Conservation (phyloP, 2,329 filamentous ascomycete species). For the Colletotrichum tamarilloi region DNA sequence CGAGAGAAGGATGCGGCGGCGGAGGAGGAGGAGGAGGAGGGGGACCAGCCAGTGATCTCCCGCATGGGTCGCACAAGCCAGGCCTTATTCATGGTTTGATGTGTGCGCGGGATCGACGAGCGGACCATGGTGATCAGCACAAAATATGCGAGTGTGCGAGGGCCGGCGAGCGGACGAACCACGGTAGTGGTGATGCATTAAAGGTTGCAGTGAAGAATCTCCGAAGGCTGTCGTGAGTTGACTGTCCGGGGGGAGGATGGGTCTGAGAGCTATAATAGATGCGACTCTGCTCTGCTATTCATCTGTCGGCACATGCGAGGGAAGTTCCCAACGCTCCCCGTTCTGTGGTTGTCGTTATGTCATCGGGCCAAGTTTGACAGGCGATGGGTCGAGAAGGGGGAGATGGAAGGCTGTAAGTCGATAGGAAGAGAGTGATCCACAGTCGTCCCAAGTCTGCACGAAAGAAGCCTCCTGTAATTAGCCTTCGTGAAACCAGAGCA, state of each 20-base stretch:
- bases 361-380: not conserved
- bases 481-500: constrained; percentile 29
- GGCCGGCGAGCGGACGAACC: not conserved
- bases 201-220: constrained; percentile 5
- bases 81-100: constrained; percentile 31
- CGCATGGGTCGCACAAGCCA: constrained; percentile 34
- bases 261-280: not conserved
- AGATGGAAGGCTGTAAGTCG: not conserved
- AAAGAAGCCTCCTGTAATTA: constrained; percentile 31
- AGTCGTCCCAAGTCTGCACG: constrained; percentile 29
- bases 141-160: not conserved
- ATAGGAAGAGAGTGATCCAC: constrained; percentile 2
- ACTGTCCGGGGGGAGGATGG: not conserved
- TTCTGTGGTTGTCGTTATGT: not conserved
- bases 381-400: not conserved
- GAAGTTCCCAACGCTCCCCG: not conserved
- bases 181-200: not conserved
- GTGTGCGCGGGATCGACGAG: constrained; percentile 20
- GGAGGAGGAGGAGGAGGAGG: not conserved
- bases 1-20: not conserved
- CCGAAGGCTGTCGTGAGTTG: not conserved
- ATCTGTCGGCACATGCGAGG: not conserved
- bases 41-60: constrained; percentile 20
- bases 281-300: not conserved
- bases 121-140: constrained; percentile 3